Evolutionary conservation across 106 monocot genomes (phyloP).

Genomic region (Dactylorhiza incarnata): DNA sequence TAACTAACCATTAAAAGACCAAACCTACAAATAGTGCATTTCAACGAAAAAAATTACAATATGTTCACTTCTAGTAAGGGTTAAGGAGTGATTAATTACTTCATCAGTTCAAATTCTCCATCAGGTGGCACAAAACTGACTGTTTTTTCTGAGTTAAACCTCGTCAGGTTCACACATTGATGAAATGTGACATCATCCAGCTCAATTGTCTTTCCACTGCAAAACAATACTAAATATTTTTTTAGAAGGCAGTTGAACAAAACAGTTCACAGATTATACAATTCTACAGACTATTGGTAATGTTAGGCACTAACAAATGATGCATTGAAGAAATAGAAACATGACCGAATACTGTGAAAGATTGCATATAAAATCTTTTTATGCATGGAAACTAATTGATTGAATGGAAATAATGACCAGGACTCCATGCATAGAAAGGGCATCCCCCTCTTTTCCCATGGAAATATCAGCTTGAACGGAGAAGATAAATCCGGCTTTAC

Average conservation of each 20-base stretch:
- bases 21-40: neutral
- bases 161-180: constrained; percentile 99
- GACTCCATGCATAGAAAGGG: neutral
- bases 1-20: neutral
- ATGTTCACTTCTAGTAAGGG: constrained; percentile 6
- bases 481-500: neutral
- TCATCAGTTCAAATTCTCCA: constrained; percentile 99
- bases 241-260: neutral
- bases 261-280: neutral
- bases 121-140: constrained; percentile 99
- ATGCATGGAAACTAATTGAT: neutral
- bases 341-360: neutral
- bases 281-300: neutral
- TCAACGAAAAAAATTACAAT: neutral
- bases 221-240: constrained; percentile 7
- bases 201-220: constrained; percentile 97
- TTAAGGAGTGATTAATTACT: constrained; percentile 43
- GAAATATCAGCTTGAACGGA: neutral
- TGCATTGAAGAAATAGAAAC: neutral
- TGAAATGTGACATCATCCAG: constrained; percentile 99
- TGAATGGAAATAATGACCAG: neutral
- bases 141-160: constrained; percentile 98
- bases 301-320: neutral
- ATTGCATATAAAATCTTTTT: neutral
- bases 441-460: neutral